Evolutionary conservation across 129 eudicot genomes (phyloP), one percentile per base, ranked within the genome.

Genomic region (Rutidosis leptorrhynchoides): DNA sequence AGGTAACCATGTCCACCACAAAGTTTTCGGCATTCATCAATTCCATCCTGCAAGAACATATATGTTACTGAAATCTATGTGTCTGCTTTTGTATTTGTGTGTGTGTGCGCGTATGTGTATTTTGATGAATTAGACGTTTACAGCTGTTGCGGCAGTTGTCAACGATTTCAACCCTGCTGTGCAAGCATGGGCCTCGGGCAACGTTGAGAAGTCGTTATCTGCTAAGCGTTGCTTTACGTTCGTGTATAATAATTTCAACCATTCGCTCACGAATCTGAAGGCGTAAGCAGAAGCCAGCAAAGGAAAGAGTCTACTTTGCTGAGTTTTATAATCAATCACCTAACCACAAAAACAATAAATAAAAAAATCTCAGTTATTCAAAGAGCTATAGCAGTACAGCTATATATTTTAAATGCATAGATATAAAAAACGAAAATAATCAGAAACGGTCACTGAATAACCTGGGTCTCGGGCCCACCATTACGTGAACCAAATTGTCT

Each of bases 1-100:
- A 93, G 95, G 77, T 85, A 93, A 11, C 98, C 98, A 81, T 93
- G 98, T 30, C 98, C 98, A 25, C 98, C 98, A 78, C 98, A 93
- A 60, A 93, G 79, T 77, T 93, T 93, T 54, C 98, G 69, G 48
- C 98, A 88, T 76, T 93, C 98, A 63, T 93, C 98, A 40, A 93
- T 88, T 60, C 85, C 98, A 69, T 93, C 98, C 98, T 88, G 79
- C 62, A 67, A 63, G 28, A 60, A 7, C 45, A 25, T 12, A 35
- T 53, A 63, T 5, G 2, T 58, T 28, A 58, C 22, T 4, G 7
- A 1, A 14, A 25, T 14, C 4, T 6, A 26, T 28, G 1, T 27
- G 21, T 30, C 11, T 16, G 25, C 6, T 5, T 16, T 16, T 14
- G 2, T 58, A 4, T 58, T 11, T 21, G 3, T 5, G 26, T 54